Evolutionary conservation across 2,329 filamentous ascomycete species (phyloP), one percentile per base, ranked within the genome.

Genomic region (Huntiella omanensis): DNA sequence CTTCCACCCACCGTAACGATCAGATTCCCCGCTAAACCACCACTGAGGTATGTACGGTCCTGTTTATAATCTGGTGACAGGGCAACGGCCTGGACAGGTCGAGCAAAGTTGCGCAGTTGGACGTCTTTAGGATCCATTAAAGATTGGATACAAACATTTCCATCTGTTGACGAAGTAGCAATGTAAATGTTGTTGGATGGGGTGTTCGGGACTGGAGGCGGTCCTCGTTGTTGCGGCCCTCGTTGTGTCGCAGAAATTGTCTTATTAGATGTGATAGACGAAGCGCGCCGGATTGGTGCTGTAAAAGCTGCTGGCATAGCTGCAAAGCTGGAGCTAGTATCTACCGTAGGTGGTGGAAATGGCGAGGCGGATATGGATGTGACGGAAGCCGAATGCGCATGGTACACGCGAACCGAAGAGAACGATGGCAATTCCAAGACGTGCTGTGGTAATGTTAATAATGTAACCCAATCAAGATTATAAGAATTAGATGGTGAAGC

Each of bases 41-140:
- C 91, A 0, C 88, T 96, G 1, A 98, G 64, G 58, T 95, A 98
- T 2, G 80, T 83, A 47, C 80, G 73, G 58, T 98, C 91, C 48
- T 72, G 83, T 59, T 83, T 94, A 65, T 85, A 98, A 45, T 96
- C 86, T 0, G 91, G 91, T 0, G 91, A 96, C n/a, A 98, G 63
- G 0, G 87, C 84, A 1, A 98, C 85, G 4, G 86, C 78, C 57
- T 95, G 86, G 2, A 98, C 77, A 0, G 92, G 92, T 4, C 92
- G 75, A 1, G 84, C 85, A 64, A 96, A 98, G 59, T 95, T 95
- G 22, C 91, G 79, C 22, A 96, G 63, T 49, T 86, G 80, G 2
- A 95, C 86, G 62, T 98, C 91, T 56, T 86, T 92, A 34, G 80
- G 64, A 56, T 98, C 88, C 15, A 91, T 65, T 15, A 98, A 65